Conservation (phyloP, 768 basidiomycete genomes). For the Gloeophyllum trabeum region DNA sequence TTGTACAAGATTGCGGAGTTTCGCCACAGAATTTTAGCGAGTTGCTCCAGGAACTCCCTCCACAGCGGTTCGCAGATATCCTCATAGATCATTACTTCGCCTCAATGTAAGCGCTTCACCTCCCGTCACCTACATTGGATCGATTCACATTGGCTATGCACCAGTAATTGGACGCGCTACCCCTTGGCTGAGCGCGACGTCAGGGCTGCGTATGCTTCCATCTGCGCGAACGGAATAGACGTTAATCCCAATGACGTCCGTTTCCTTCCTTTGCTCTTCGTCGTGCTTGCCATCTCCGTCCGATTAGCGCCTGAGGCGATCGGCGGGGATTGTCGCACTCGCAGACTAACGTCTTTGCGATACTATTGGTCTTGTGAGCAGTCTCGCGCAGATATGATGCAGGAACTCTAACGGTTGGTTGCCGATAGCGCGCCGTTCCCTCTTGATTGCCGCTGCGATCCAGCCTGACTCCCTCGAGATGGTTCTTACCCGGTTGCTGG, state of each 20-base stretch:
- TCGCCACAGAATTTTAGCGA: conserved; percentile 86
- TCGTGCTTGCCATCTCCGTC: conserved; percentile 81
- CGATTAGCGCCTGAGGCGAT: conserved; percentile 79
- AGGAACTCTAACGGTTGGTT: conserved; percentile 8
- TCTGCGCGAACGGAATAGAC: conserved; percentile 50
- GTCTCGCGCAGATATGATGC: conserved; percentile 1
- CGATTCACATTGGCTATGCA: conserved; percentile 1
- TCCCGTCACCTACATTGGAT: conserved; percentile 7
- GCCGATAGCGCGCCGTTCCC: conserved; percentile 63
- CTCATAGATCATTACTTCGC: conserved; percentile 78
- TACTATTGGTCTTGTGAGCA: conserved; percentile 94
- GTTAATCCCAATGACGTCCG: conserved; percentile 69
- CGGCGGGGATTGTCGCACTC: conserved; percentile 64
- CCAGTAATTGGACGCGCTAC: conserved; percentile 88
- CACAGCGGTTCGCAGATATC: conserved; percentile 59
- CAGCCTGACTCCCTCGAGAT: conserved; percentile 89
- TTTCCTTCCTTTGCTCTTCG: conserved; percentile 87
- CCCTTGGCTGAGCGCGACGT: conserved; percentile 83
- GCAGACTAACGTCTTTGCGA: conserved; percentile 71
- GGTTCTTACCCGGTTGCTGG: conserved; percentile 82
- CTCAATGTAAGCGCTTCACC: conserved; percentile 45
- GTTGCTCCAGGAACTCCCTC: conserved; percentile 80
- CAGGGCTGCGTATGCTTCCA: conserved; percentile 54
- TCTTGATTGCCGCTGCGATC: conserved; percentile 87
- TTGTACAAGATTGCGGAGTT: conserved; percentile 90